Percentiles rank a stretch among this genome's conserved stretches.
Evolutionary conservation across 2,329 filamentous ascomycete species (phyloP).

Genomic region (Leptodontidium sp.): DNA sequence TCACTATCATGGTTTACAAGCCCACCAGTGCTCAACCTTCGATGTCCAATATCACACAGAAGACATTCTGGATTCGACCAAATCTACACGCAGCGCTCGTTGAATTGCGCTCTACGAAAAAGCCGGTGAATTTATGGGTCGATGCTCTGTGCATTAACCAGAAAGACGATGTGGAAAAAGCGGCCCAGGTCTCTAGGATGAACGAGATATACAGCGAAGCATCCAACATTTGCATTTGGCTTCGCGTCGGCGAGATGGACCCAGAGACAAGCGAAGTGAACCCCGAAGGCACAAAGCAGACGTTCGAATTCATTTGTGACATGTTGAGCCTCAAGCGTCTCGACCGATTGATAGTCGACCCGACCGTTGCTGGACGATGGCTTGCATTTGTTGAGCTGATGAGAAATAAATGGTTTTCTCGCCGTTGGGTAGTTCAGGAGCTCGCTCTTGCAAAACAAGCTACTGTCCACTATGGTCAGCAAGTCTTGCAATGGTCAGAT

Average conservation of each 20-base stretch:
- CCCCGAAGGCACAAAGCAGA: not conserved
- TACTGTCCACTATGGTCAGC: slow-evolving; percentile 47
- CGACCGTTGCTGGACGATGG: slow-evolving; percentile 14
- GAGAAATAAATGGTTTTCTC: slow-evolving; percentile 47
- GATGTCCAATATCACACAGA: not conserved
- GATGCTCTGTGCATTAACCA: slow-evolving; percentile 37
- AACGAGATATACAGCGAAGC: slow-evolving; percentile 31
- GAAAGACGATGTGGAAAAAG: slow-evolving; percentile 21
- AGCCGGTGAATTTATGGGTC: slow-evolving; percentile 22
- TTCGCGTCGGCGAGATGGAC: slow-evolving; percentile 13
- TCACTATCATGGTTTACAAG: not conserved
- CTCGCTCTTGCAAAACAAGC: slow-evolving; percentile 49
- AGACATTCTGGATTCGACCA: not conserved
- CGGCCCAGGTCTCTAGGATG: slow-evolving; percentile 30
- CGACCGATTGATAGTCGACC: slow-evolving; percentile 8
- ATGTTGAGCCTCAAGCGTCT: slow-evolving; percentile 26
- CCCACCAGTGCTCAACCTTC: not conserved
- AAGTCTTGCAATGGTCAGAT: slow-evolving; percentile 48
- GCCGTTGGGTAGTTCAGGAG: slow-evolving; percentile 53
- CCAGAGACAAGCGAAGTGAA: slow-evolving; percentile 7
- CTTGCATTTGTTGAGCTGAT: slow-evolving; percentile 21
- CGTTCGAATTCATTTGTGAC: slow-evolving; percentile 27
- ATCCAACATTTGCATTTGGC: slow-evolving; percentile 31
- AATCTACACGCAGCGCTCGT: slow-evolving; percentile 15
- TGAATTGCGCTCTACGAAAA: not conserved